Evolutionary conservation across 2,329 filamentous ascomycete genomes (phyloP), one percentile per base, ranked within the genome.

Genomic region (Stagonosporopsis chrysanthemi): DNA sequence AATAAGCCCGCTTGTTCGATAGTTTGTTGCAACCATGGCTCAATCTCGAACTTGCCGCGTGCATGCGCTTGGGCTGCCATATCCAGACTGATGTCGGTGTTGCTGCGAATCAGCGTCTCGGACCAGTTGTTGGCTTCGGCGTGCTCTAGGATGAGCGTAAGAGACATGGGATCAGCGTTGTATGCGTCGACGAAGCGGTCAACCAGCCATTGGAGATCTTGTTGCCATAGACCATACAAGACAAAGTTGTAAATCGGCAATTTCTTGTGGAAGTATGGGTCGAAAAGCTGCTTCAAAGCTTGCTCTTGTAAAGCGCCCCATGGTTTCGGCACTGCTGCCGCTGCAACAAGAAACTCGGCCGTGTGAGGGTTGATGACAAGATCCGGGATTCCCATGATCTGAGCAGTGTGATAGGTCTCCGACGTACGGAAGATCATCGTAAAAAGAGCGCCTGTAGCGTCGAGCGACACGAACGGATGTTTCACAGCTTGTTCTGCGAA

Each of bases 171-270:
- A 66, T 90, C 86, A 56, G 83, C 80, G 38, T 88, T 89, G 74
- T 95, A 92, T 8, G 86, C 84, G 57, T 92, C 88, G 39, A 94
- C 87, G 31, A 99, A 86, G 56, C 90, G 87, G 62, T 88, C 86
- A 9, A 89, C 88, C 15, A 98, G 90, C 90, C 92, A 98, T 19
- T 89, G 84, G 64, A 88, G 90, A 72, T 98, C 92, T 72, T 95
- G 92, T 65, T 90, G 88, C 93, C 94, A 98, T 6, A 97, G 80
- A 56, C 92, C 93, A 71, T 97, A 89, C 55, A 99, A 84, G 14
- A 97, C 94, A 62, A 97, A 96, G 64, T 93, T 88, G 73, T 91
- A 90, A 52, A 93, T 86, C 4, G 88, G 84, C 11, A 92, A 87
- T 53, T 88, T 85, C 75, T 93, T 93, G 69, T 88, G 85, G 26